A percentile compares a stretch with the other conserved stretches of the same genome.
Conservation (phyloP, 2,329 filamentous ascomycete genomes). For the Truncatella angustata region DNA sequence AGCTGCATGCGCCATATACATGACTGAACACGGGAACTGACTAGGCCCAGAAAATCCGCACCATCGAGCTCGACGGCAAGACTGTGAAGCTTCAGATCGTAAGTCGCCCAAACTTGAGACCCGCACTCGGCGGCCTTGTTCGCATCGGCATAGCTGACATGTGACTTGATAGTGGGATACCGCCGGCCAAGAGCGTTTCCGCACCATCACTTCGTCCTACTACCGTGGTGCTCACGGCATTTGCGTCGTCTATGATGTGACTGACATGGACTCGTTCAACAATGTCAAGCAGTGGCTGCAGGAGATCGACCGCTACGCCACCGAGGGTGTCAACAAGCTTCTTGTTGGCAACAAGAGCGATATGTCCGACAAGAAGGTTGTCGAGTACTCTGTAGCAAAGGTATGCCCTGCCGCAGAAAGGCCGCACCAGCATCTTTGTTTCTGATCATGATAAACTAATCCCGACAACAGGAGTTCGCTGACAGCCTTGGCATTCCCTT, state of each 20-base stretch:
- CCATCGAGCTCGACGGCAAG: conserved; percentile 99
- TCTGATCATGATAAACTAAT: conserved; percentile 6
- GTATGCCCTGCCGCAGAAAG: conserved; percentile 45
- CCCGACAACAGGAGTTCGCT: conserved; percentile 77
- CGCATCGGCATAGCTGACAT: conserved; percentile 26
- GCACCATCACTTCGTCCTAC: conserved; percentile 99
- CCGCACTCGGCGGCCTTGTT: background rate
- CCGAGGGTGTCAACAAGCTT: conserved; percentile 98
- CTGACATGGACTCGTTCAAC: conserved; percentile 99
- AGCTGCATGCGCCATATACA: conserved; percentile 36
- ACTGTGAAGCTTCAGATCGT: conserved; percentile 99
- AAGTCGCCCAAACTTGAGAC: conserved; percentile 40
- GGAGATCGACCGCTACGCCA: conserved; percentile 98
- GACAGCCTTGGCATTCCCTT: conserved; percentile 98
- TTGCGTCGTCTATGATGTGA: conserved; percentile 99
- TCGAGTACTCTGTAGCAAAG: conserved; percentile 99
- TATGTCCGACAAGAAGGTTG: conserved; percentile 99
- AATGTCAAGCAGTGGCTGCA: conserved; percentile 99
- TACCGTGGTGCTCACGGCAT: conserved; percentile 99
- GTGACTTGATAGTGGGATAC: conserved; percentile 81
- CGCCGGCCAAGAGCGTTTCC: conserved; percentile 97
- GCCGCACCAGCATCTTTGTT: conserved; percentile 4
- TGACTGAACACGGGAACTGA: conserved; percentile 25
- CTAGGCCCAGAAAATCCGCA: conserved; percentile 86
- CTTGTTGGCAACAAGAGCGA: conserved; percentile 99